phyloP scores from a whole-genome alignment of 805 yeast species.

The Metschnikowia borealis region DNA sequence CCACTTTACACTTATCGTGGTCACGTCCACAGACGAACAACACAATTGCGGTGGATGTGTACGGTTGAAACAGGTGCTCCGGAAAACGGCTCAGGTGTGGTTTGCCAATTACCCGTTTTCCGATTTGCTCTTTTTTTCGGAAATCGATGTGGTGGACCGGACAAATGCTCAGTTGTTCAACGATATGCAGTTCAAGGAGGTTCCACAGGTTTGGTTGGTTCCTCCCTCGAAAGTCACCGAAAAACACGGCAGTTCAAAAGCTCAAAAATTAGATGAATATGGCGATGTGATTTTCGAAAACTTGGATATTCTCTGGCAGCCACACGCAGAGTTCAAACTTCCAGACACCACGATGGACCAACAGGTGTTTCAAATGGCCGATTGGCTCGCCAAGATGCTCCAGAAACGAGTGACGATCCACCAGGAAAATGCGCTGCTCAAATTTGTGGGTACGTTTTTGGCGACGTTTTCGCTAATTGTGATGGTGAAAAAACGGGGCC shows the following conservation, averaged over 20 bases:
- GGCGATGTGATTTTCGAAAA: conserved; percentile 16
- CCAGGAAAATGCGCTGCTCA: conserved; percentile 35
- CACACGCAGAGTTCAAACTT: conserved; percentile 33
- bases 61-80: conserved; percentile 38
- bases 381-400: conserved; percentile 46
- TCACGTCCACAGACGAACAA: conserved; percentile 46
- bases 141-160: conserved; percentile 45
- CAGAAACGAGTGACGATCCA: conserved; percentile 42
- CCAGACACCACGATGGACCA: conserved; percentile 31
- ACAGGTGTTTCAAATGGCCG: conserved; percentile 49
- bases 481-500: conserved; percentile 47
- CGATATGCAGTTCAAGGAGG: conserved; percentile 41
- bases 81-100: conserved; percentile 43
- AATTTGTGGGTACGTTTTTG: conserved; percentile 45
- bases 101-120: conserved; percentile 39
- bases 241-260: conserved; percentile 11
- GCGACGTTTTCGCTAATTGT: conserved; percentile 44
- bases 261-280: conserved; percentile 20
- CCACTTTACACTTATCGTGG: conserved; percentile 47
- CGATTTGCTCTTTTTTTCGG: conserved; percentile 41
- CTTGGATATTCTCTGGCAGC: conserved; percentile 23
- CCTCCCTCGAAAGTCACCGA: conserved; percentile 41
- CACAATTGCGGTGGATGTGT: conserved; percentile 48
- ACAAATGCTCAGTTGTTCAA: conserved; percentile 41
- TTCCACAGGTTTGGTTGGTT: conserved; percentile 67